A percentile compares a stretch with the other conserved stretches of the same genome.
Conservation (phyloP, 306 rosid species). For the Amphicarpaea edgeworthii region DNA sequence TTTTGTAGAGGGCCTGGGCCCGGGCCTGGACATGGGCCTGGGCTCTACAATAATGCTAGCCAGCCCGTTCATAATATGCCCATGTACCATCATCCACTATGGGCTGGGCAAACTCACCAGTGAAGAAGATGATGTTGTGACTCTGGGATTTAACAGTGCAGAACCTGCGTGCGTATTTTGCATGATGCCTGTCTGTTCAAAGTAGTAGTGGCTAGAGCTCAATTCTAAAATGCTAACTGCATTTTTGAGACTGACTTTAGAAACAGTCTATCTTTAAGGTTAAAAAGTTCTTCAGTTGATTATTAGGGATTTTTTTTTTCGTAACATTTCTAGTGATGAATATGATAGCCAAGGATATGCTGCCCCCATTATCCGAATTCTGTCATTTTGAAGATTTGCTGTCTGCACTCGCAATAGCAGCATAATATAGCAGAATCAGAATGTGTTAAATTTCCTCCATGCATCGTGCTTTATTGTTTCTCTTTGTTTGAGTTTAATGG, state of each 20-base stretch:
- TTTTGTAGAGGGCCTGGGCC: constrained; percentile 58
- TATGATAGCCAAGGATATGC: constrained; percentile 61
- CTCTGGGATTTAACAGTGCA: constrained; percentile 44
- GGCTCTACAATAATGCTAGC: constrained; percentile 60
- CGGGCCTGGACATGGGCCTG: constrained; percentile 46
- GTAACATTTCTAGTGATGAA: constrained; percentile 47
- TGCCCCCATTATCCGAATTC: constrained; percentile 45
- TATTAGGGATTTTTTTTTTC: constrained; percentile 45
- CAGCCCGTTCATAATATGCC: constrained; percentile 72
- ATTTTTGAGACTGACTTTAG: constrained; percentile 48
- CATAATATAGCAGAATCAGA: constrained; percentile 25
- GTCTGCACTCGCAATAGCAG: constrained; percentile 22
- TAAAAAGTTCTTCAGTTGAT: constrained; percentile 37
- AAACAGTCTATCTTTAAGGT: constrained; percentile 53
- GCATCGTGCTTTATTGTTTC: constrained; percentile 18
- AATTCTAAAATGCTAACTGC: constrained; percentile 60
- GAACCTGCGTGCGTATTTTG: constrained; percentile 46
- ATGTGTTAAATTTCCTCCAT: constrained; percentile 30
- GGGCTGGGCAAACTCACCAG: constrained; percentile 84
- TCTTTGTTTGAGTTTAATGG: too few relatives aligned
- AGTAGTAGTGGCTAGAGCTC: constrained; percentile 57
- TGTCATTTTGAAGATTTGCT: constrained; percentile 50
- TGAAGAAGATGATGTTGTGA: constrained; percentile 73
- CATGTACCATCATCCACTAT: constrained; percentile 73
- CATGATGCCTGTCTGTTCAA: constrained; percentile 43